Conservation (phyloP, 2,329 filamentous ascomycete species). For the Sclerotinia spermophila region DNA sequence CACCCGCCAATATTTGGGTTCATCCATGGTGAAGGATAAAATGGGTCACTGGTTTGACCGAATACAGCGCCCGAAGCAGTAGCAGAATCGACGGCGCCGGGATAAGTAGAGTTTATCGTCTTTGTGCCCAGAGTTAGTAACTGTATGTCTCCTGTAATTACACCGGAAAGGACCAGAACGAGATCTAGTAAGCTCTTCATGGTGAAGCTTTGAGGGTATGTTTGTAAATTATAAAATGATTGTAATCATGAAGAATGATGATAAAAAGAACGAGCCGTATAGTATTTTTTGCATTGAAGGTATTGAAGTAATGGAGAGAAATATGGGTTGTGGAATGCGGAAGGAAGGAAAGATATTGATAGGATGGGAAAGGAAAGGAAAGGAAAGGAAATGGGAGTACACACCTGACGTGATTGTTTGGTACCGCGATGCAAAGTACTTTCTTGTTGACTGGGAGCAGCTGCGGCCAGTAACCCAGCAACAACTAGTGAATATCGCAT, state of each 20-base stretch:
- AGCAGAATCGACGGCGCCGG: conserved; percentile 1
- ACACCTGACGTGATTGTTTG: conserved; percentile 8
- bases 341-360: neutral
- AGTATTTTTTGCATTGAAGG: neutral
- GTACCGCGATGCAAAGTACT: neutral
- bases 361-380: neutral
- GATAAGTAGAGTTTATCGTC: neutral
- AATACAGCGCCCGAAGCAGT: conserved; percentile 4
- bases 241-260: neutral
- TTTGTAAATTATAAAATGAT: neutral
- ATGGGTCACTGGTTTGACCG: conserved; percentile 15
- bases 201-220: neutral
- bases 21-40: conserved; percentile 22
- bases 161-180: neutral
- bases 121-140: conserved; percentile 12
- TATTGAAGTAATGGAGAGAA: neutral
- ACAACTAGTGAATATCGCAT: conserved; percentile 4
- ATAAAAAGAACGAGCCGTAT: neutral
- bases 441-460: conserved; percentile 10
- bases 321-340: neutral
- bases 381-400: neutral
- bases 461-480: conserved; percentile 4
- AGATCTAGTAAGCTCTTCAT: conserved; percentile 16
- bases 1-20: conserved; percentile 42
- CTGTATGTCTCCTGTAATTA: neutral